phyloP scores from a whole-genome alignment of 169 alveolate species.

The Plasmodium sp. region DNA sequence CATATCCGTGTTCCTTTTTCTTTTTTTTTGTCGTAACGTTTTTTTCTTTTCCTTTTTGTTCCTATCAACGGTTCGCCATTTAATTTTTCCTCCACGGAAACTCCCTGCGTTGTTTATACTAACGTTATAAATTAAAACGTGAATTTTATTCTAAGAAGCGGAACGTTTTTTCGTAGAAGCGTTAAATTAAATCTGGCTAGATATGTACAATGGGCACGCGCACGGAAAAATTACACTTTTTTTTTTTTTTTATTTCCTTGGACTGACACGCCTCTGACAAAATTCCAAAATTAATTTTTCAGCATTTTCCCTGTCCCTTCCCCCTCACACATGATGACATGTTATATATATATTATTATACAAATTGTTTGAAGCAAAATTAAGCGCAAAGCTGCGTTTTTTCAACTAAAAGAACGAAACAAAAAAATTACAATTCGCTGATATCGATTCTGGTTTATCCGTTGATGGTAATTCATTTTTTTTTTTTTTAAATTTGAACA shows the following conservation, averaged over 20 bases:
- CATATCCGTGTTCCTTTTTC: background rate
- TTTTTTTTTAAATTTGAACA: background rate
- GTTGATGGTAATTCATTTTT: background rate
- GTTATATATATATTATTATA: background rate
- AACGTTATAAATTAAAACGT: background rate
- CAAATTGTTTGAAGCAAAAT: background rate
- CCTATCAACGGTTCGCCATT: background rate
- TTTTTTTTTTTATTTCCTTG: background rate
- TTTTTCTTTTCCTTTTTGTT: background rate
- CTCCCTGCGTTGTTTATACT: background rate
- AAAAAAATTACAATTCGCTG: background rate
- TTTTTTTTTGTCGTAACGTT: background rate
- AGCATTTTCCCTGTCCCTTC: background rate
- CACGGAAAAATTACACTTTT: background rate
- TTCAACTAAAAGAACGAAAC: background rate
- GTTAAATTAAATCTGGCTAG: background rate
- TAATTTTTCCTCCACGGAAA: background rate
- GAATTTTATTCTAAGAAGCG: background rate
- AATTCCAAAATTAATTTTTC: background rate
- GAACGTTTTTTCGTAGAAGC: background rate
- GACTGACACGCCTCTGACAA: background rate
- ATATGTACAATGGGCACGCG: background rate
- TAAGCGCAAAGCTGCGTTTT: background rate
- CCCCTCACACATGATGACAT: background rate
- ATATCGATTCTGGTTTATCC: background rate